Evolutionary conservation across 768 basidiomycete genomes (phyloP).

Genomic region (Saitozyma sp.): DNA sequence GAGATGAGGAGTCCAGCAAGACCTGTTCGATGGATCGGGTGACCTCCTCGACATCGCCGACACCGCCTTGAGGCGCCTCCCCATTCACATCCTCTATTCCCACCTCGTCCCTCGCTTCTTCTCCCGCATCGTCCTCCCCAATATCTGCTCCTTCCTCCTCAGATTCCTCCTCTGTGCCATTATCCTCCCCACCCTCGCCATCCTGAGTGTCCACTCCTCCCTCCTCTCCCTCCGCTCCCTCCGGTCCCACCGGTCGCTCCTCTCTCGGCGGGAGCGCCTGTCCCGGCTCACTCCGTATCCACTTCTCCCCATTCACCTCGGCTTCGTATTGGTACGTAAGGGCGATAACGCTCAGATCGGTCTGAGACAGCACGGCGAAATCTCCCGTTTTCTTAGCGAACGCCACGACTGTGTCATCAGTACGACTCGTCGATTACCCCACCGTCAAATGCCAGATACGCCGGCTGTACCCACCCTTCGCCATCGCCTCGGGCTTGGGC

Average conservation of each 20-base stretch:
- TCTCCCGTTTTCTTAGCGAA: slow-evolving; percentile 96
- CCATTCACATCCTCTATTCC: slow-evolving; percentile 40
- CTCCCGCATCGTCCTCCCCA: slow-evolving; percentile 13
- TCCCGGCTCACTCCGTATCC: slow-evolving; percentile 34
- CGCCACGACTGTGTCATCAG: slow-evolving; percentile 66
- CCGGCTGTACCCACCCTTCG: slow-evolving; percentile 55
- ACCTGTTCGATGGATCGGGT: slow-evolving; percentile 25
- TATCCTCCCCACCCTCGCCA: slow-evolving; percentile 8
- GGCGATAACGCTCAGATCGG: slow-evolving; percentile 88
- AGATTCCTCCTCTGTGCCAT: slow-evolving; percentile 26
- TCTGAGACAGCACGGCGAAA: slow-evolving; percentile 82
- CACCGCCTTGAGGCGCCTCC: background rate
- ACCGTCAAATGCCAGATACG: slow-evolving; percentile 44
- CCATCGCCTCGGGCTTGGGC: slow-evolving; percentile 58
- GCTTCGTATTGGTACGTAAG: slow-evolving; percentile 77
- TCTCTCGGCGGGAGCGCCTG: slow-evolving; percentile 8
- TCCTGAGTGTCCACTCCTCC: background rate
- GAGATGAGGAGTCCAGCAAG: slow-evolving; percentile 6
- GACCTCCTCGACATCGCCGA: slow-evolving; percentile 11
- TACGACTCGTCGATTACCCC: background rate
- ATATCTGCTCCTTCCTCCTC: background rate
- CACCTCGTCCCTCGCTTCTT: slow-evolving; percentile 53
- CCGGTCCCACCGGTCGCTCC: background rate
- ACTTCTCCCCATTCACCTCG: slow-evolving; percentile 52
- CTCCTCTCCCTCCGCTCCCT: no score